Conservation (phyloP, 768 basidiomycete species). For the Serendipita sp. region DNA sequence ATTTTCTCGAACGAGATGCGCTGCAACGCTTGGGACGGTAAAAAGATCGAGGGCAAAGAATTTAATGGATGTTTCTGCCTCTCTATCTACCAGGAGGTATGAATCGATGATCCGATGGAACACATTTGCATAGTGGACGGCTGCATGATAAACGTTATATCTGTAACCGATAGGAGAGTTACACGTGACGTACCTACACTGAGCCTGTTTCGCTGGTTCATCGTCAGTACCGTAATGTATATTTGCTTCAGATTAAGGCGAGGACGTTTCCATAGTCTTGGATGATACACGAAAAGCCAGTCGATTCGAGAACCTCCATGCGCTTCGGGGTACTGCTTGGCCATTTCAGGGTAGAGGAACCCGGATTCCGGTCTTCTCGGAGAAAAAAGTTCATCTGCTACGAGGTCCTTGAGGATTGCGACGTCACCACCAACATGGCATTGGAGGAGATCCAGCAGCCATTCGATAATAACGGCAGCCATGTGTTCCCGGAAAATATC, state of each 20-base stretch:
- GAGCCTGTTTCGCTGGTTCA: constrained; percentile 59
- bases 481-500: constrained; percentile 85
- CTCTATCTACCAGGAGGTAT: constrained; percentile 82
- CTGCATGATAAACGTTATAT: constrained; percentile 25
- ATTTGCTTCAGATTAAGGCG: constrained; percentile 68
- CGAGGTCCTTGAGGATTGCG: constrained; percentile 51
- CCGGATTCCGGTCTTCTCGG: constrained; percentile 40
- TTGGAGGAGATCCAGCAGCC: constrained; percentile 67
- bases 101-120: constrained; percentile 81
- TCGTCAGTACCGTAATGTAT: constrained; percentile 55
- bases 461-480: constrained; percentile 67
- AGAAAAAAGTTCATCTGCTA: constrained; percentile 51
- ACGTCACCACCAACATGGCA: constrained; percentile 53
- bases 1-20: constrained; percentile 58
- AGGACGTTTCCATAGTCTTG: constrained; percentile 72
- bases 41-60: constrained; percentile 88
- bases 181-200: constrained; percentile 46
- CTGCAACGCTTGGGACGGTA: constrained; percentile 73
- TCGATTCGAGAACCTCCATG: constrained; percentile 48
- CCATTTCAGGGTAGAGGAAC: constrained; percentile 23
- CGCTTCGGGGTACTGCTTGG: constrained; percentile 22
- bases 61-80: constrained; percentile 89
- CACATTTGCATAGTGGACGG: constrained; percentile 66
- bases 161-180: background rate
- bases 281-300: constrained; percentile 65